Evolutionary conservation across 179 eudicot species (phyloP).

Genomic region (Carnegiea gigantea): DNA sequence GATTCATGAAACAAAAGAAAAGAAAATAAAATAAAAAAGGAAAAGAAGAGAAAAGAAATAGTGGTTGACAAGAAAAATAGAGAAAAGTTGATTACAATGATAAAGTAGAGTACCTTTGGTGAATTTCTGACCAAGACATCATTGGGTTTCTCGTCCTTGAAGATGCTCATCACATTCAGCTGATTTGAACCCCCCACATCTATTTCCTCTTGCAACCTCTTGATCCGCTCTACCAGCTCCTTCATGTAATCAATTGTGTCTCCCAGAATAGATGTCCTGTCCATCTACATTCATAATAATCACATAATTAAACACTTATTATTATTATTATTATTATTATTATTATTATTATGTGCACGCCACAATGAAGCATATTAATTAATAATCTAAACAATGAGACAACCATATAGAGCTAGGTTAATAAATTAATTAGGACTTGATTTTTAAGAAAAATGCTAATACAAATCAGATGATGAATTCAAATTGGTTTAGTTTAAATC

Average conservation of each 20-base stretch:
- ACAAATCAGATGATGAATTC: too few relatives aligned
- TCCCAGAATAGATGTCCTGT: slow-evolving; percentile 86
- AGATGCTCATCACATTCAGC: slow-evolving; percentile 44
- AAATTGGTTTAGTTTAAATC: not conserved
- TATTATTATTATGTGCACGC: not conserved
- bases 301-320: too few relatives aligned
- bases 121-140: slow-evolving; percentile 63
- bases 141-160: slow-evolving; percentile 56
- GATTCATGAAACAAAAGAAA: not conserved
- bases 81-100: not conserved
- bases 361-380: too few relatives aligned
- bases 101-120: slow-evolving; percentile 57
- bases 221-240: slow-evolving; percentile 67
- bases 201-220: slow-evolving; percentile 58
- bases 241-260: slow-evolving; percentile 95
- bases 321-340: too few relatives aligned
- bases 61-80: not conserved
- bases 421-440: too few relatives aligned
- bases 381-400: too few relatives aligned
- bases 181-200: slow-evolving; percentile 39
- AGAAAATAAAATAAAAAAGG: not conserved
- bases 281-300: slow-evolving; percentile 55
- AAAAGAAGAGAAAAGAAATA: not conserved
- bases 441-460: too few relatives aligned
- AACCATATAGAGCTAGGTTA: too few relatives aligned